Conservation (phyloP, 192 early-diverging fungal genomes). For the Linnemannia exigua region DNA sequence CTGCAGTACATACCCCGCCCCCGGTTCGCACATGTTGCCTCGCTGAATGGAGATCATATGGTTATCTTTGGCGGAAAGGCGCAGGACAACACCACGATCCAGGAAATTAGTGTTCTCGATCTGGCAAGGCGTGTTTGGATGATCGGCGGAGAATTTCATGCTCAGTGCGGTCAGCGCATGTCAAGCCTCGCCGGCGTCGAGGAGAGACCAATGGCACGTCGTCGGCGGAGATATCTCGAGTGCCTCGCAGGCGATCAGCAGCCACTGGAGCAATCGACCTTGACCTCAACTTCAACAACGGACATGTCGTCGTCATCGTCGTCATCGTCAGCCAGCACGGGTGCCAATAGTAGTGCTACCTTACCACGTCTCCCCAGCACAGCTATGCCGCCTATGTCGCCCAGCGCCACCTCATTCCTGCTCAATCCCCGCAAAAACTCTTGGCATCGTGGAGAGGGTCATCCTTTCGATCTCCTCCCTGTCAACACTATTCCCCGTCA, state of each 20-base stretch:
- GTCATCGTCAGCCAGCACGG: neutral
- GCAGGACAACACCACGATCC: constrained; percentile 69
- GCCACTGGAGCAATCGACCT: neutral
- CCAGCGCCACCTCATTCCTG: neutral
- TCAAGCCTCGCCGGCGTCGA: constrained; percentile 23
- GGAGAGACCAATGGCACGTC: constrained; percentile 40
- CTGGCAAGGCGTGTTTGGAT: constrained; percentile 71
- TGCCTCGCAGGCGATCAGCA: constrained; percentile 22
- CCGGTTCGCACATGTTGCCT: constrained; percentile 75
- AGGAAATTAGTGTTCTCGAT: constrained; percentile 77
- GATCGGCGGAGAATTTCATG: constrained; percentile 19
- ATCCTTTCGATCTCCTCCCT: constrained; percentile 30
- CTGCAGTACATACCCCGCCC: constrained; percentile 61
- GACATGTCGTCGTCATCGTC: neutral
- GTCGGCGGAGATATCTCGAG: constrained; percentile 41
- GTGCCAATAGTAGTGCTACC: neutral
- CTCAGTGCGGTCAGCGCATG: constrained; percentile 9
- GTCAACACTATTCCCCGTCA: constrained; percentile 10
- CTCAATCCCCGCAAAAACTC: constrained; percentile 50
- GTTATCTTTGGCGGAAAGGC: constrained; percentile 78
- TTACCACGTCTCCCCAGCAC: constrained; percentile 6
- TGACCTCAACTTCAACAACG: constrained; percentile 1
- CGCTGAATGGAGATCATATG: constrained; percentile 68
- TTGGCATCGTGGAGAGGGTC: constrained; percentile 53
- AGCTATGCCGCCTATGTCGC: constrained; percentile 9